Percentiles rank a stretch among this genome's conserved stretches.
phyloP scores from a whole-genome alignment of 2,329 filamentous ascomycete species.

The Epicoccum sorghinum region DNA sequence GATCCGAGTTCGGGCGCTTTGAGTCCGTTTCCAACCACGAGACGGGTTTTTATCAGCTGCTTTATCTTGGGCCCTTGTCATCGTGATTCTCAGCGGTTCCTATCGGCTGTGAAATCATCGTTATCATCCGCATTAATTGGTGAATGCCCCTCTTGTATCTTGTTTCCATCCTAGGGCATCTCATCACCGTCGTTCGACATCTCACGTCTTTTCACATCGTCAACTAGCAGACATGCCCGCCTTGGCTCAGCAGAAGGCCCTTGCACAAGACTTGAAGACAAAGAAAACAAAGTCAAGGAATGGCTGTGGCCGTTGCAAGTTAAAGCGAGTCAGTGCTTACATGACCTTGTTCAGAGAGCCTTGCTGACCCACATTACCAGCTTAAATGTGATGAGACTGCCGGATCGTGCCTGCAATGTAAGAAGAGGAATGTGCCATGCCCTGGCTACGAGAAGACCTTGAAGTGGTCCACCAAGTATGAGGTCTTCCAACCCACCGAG shows the following conservation, averaged over 20 bases:
- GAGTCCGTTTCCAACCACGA: slow-evolving; percentile 29
- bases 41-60: slow-evolving; percentile 36
- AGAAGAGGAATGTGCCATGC: slow-evolving; percentile 51
- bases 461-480: slow-evolving; percentile 58
- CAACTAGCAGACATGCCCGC: slow-evolving; percentile 35
- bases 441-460: slow-evolving; percentile 56
- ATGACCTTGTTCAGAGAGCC: neutral
- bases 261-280: slow-evolving; percentile 34
- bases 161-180: slow-evolving; percentile 22
- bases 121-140: slow-evolving; percentile 23
- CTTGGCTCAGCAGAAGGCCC: slow-evolving; percentile 34
- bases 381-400: slow-evolving; percentile 55
- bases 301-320: slow-evolving; percentile 44
- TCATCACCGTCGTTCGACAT: slow-evolving; percentile 28
- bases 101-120: slow-evolving; percentile 35
- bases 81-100: slow-evolving; percentile 32
- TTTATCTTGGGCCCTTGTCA: slow-evolving; percentile 32
- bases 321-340: slow-evolving; percentile 38
- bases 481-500: slow-evolving; percentile 49
- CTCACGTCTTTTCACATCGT: slow-evolving; percentile 14
- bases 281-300: slow-evolving; percentile 48
- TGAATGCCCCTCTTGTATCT: slow-evolving; percentile 11
- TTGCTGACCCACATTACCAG: slow-evolving; percentile 32
- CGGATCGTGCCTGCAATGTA: slow-evolving; percentile 52
- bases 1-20: slow-evolving; percentile 31